Conservation (phyloP, 73 alveolate species). For the Uronychia setigera region DNA sequence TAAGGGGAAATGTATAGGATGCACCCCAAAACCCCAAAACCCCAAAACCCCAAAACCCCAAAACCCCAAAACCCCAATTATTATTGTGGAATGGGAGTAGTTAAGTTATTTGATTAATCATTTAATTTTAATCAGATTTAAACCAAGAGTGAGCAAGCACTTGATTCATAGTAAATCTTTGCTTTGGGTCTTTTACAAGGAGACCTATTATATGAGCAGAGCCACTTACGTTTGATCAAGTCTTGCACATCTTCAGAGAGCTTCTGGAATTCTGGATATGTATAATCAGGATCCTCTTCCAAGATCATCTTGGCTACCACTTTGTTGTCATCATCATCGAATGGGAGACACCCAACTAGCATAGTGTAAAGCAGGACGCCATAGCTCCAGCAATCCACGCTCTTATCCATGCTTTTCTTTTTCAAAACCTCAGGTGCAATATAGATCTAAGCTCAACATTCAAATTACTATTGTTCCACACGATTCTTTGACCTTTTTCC, state of each 20-base stretch:
- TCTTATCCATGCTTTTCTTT: constrained; percentile 27
- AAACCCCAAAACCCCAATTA: no score
- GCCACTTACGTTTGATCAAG: neutral
- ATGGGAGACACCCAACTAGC: constrained; percentile 30
- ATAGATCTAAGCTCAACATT: neutral
- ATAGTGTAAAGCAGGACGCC: constrained; percentile 37
- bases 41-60: no score
- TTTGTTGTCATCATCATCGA: constrained; percentile 32
- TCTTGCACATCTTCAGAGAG: neutral
- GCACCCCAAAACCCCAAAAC: no score
- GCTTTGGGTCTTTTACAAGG: neutral
- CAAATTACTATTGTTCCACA: constrained; percentile 64
- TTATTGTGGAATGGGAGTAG: no score
- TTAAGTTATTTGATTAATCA: no score
- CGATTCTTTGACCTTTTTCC: constrained; percentile 70
- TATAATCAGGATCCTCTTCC: neutral
- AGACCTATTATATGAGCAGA: neutral
- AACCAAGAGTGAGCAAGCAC: constrained; percentile 3
- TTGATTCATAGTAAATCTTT: neutral
- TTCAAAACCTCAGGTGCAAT: constrained; percentile 49
- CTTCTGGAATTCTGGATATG: neutral
- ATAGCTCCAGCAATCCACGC: constrained; percentile 40
- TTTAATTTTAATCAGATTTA: no score
- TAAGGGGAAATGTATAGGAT: no score
- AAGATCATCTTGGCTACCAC: neutral